Evolutionary conservation across 83 land plant species (phyloP).

Genomic region (Diphasiastrum complanatum): DNA sequence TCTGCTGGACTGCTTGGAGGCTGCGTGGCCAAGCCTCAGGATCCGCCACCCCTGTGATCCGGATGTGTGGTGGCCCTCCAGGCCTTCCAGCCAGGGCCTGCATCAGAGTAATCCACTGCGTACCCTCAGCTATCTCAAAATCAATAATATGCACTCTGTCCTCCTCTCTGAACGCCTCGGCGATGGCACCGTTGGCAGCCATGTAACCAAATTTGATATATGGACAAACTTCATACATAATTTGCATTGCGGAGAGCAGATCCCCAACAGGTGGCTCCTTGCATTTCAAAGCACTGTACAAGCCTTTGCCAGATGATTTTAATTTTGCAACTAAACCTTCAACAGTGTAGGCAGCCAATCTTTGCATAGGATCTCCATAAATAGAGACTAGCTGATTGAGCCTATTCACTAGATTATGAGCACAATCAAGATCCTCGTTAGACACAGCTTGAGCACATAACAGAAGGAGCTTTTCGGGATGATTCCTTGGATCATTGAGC

Average conservation of each 20-base stretch:
- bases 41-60: slow-evolving; percentile 8
- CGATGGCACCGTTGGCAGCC: slow-evolving; percentile 19
- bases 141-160: slow-evolving; percentile 14
- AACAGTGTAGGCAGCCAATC: slow-evolving; percentile 13
- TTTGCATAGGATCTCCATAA: slow-evolving; percentile 17
- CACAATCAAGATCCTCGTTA: slow-evolving; percentile 2
- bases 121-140: slow-evolving; percentile 14
- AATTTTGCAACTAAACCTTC: slow-evolving; percentile 11
- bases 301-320: slow-evolving; percentile 4
- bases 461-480: slow-evolving; percentile 17
- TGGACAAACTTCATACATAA: slow-evolving; percentile 9
- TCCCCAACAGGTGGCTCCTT: neutral
- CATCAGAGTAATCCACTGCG: slow-evolving; percentile 17
- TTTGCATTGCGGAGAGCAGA: slow-evolving; percentile 3
- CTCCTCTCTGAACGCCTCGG: slow-evolving; percentile 1
- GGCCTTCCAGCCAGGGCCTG: slow-evolving; percentile 16
- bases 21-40: neutral
- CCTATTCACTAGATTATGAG: neutral
- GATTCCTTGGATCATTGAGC: no score
- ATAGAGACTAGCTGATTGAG: slow-evolving; percentile 5
- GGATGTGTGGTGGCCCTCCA: slow-evolving; percentile 11
- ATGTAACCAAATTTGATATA: slow-evolving; percentile 21
- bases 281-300: neutral
- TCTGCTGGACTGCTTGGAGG: slow-evolving; percentile 6
- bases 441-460: slow-evolving; percentile 11